Percentiles rank a stretch among this genome's conserved stretches.
Conservation (phyloP, 441 rosid genomes). For the Adansonia rubrostipa region DNA sequence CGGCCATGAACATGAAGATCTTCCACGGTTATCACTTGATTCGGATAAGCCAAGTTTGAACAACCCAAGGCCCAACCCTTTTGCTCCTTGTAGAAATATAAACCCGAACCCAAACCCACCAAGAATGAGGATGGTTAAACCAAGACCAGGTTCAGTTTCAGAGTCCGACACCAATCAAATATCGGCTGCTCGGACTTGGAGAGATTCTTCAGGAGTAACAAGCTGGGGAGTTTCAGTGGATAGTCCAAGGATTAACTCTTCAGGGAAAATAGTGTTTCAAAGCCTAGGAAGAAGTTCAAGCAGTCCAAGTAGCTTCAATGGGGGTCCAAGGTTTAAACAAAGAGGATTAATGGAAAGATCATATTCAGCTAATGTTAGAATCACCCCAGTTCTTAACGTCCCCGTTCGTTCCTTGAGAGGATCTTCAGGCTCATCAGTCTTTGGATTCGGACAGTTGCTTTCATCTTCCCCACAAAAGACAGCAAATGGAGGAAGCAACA, state of each 20-base stretch:
- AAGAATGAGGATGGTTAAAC: slow-evolving; percentile 65
- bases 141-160: slow-evolving; percentile 37
- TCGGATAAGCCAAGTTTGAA: slow-evolving; percentile 61
- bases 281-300: slow-evolving; percentile 91
- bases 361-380: slow-evolving; percentile 77
- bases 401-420: slow-evolving; percentile 81
- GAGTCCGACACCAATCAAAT: slow-evolving; percentile 28
- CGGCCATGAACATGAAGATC: slow-evolving; percentile 82
- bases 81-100: slow-evolving; percentile 43
- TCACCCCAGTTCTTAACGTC: slow-evolving; percentile 88
- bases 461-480: slow-evolving; percentile 67
- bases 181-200: slow-evolving; percentile 42
- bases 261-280: slow-evolving; percentile 89
- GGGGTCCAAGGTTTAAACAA: slow-evolving; percentile 75
- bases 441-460: slow-evolving; percentile 77
- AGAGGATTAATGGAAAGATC: slow-evolving; percentile 94
- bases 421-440: slow-evolving; percentile 58
- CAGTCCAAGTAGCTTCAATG: slow-evolving; percentile 92
- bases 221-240: slow-evolving; percentile 83
- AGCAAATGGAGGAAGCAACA: slow-evolving; percentile 38
- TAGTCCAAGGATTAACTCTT: slow-evolving; percentile 89
- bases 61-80: slow-evolving; percentile 42
- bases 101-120: slow-evolving; percentile 49
- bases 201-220: slow-evolving; percentile 33
- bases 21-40: slow-evolving; percentile 78